These are phyloP conservation scores for Phycomyces nitens DNA, from an alignment of 192 early-diverging fungal genomes.

Conservation along the genomic window DNA sequence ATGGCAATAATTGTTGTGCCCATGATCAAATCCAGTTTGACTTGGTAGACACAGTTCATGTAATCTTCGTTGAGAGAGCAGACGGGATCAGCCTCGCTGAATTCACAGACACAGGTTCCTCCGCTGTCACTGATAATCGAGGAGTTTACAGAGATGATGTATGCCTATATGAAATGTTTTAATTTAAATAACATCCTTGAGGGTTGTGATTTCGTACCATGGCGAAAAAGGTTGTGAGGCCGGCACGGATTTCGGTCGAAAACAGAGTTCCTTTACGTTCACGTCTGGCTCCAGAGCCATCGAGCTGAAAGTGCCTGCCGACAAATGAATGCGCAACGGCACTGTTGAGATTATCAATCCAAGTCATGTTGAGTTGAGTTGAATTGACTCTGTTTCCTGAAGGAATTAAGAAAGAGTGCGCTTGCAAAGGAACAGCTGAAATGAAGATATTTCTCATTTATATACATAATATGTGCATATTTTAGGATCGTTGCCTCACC, in stretches of 20 bases:
- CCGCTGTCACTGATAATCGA: conserved; percentile 67
- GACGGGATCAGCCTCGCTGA: conserved; percentile 40
- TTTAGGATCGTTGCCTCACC: no score
- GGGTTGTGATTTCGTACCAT: no score
- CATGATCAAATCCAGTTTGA: conserved; percentile 69
- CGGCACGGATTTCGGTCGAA: conserved; percentile 64
- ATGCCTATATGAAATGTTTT: conserved; percentile 14
- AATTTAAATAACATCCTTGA: no score
- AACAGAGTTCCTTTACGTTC: conserved; percentile 60
- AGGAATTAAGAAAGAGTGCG: no score
- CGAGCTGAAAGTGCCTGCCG: conserved; percentile 61
- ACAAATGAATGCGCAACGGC: conserved; percentile 51
- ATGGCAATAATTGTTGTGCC: conserved; percentile 65
- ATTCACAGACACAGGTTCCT: conserved; percentile 68
- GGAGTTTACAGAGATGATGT: conserved; percentile 57
- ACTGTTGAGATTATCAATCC: conserved; percentile 49
- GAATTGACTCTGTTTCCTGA: background rate
- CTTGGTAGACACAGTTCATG: conserved; percentile 52
- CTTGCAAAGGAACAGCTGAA: no score
- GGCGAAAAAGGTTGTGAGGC: conserved; percentile 34
- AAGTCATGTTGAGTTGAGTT: conserved; percentile 30
- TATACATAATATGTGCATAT: no score
- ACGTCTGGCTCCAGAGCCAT: conserved; percentile 52
- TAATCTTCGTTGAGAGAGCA: conserved; percentile 59
- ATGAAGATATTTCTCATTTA: no score